These are phyloP conservation scores for Pseudogymnoascus sp. DNA, from an alignment of 2,329 filamentous ascomycete species.

Conservation along the genomic window DNA sequence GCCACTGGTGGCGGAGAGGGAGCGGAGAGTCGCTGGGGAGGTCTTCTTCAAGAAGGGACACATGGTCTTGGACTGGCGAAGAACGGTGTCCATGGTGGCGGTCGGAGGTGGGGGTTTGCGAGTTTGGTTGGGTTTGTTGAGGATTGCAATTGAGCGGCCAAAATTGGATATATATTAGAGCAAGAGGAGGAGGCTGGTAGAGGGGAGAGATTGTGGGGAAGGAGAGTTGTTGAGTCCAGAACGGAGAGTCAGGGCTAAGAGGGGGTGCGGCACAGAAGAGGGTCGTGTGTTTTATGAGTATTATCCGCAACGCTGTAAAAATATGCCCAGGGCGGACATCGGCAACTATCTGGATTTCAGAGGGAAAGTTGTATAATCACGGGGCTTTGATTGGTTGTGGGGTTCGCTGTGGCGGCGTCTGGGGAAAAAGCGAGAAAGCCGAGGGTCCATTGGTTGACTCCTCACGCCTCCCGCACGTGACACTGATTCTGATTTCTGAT, in stretches of 20 bases:
- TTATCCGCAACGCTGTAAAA: neutral
- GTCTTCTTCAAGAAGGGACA: constrained; percentile 97
- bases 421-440: neutral
- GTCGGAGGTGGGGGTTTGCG: neutral
- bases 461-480: neutral
- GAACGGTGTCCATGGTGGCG: constrained; percentile 74
- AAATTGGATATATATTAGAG: neutral
- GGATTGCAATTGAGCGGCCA: neutral
- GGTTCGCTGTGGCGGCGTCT: neutral
- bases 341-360: neutral
- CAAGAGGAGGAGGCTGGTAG: neutral
- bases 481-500: neutral
- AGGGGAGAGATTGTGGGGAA: neutral
- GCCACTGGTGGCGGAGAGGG: constrained; percentile 65
- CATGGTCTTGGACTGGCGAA: constrained; percentile 92
- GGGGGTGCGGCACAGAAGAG: neutral
- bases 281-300: constrained; percentile 1
- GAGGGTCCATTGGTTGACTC: neutral
- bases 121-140: neutral
- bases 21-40: constrained; percentile 81
- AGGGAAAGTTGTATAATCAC: neutral
- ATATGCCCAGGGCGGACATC: neutral
- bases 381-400: neutral
- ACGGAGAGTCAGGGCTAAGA: neutral
- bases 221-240: neutral